phyloP scores from a whole-genome alignment of 495 filamentous ascomycete species.

The Xylaria telfairii region DNA sequence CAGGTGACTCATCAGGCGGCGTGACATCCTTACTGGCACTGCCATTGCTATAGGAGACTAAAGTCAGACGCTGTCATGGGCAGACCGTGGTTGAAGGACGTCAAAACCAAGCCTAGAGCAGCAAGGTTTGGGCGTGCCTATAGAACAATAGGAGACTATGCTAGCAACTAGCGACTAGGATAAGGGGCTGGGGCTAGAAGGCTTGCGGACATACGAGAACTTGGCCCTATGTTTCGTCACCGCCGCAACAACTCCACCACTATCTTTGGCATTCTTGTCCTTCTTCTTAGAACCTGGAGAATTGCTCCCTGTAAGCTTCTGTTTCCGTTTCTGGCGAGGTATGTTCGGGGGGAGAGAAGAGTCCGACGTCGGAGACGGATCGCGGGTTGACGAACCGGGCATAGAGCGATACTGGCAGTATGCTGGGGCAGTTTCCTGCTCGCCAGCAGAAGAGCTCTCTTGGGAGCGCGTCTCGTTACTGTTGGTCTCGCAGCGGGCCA shows the following conservation, averaged over 20 bases:
- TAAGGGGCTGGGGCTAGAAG: neutral
- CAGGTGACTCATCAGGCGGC: slow-evolving; percentile 48
- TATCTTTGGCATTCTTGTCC: slow-evolving; percentile 59
- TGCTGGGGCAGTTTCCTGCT: slow-evolving; percentile 49
- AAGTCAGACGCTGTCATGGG: slow-evolving; percentile 21
- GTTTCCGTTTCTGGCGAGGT: slow-evolving; percentile 37
- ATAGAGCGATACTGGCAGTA: slow-evolving; percentile 47
- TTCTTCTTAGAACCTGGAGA: slow-evolving; percentile 54
- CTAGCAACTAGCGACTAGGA: neutral
- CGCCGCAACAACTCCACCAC: slow-evolving; percentile 57
- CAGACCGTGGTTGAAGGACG: neutral
- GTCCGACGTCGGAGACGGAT: slow-evolving; percentile 38
- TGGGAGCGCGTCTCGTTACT: slow-evolving; percentile 32
- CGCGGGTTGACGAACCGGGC: slow-evolving; percentile 52
- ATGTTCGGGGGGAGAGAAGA: slow-evolving; percentile 37
- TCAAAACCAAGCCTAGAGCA: neutral
- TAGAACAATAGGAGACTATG: neutral
- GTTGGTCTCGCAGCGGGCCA: slow-evolving; percentile 27
- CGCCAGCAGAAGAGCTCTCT: slow-evolving; percentile 42
- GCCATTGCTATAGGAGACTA: slow-evolving; percentile 38
- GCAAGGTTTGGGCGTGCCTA: slow-evolving; percentile 1
- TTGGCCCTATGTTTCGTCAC: slow-evolving; percentile 59
- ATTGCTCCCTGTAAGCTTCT: slow-evolving; percentile 40
- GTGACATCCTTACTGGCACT: slow-evolving; percentile 41
- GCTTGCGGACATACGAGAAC: slow-evolving; percentile 50